These are phyloP conservation scores for Picea glauca DNA, from an alignment of 75 land plant species.

Conservation along the genomic window DNA sequence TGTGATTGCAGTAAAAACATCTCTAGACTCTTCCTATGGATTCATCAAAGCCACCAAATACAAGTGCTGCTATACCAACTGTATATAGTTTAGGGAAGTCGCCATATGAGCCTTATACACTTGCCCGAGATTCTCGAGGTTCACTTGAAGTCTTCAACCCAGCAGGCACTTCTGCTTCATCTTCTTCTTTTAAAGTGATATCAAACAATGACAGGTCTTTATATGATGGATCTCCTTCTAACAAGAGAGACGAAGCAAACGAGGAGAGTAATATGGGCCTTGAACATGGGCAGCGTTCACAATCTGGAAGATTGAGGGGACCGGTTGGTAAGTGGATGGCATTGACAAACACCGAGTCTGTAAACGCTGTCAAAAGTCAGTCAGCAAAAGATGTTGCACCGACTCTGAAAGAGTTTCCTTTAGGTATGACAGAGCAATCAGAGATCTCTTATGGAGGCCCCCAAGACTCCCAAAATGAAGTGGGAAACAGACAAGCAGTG, in stretches of 20 bases:
- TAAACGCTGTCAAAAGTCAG: not conserved
- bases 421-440: not conserved
- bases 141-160: slow-evolving; percentile 89
- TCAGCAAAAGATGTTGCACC: not conserved
- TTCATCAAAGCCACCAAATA: not conserved
- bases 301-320: slow-evolving; percentile 15
- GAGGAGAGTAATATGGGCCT: not conserved
- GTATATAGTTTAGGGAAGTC: not conserved
- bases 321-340: slow-evolving; percentile 37
- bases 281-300: slow-evolving; percentile 11
- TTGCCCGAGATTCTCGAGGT: slow-evolving; percentile 64
- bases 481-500: not conserved
- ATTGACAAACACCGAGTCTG: slow-evolving; percentile 9
- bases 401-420: not conserved
- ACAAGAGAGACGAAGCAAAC: not conserved
- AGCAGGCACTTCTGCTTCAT: slow-evolving; percentile 8
- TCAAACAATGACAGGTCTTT: not conserved
- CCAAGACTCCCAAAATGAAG: not conserved
- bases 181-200: slow-evolving; percentile 6
- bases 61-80: not conserved
- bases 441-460: not conserved
- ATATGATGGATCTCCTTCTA: not conserved
- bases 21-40: not conserved
- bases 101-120: slow-evolving; percentile 16
- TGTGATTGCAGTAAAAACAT: no score